Conservation (phyloP, 2,329 filamentous ascomycete species). For the Sporothrix mexicana region DNA sequence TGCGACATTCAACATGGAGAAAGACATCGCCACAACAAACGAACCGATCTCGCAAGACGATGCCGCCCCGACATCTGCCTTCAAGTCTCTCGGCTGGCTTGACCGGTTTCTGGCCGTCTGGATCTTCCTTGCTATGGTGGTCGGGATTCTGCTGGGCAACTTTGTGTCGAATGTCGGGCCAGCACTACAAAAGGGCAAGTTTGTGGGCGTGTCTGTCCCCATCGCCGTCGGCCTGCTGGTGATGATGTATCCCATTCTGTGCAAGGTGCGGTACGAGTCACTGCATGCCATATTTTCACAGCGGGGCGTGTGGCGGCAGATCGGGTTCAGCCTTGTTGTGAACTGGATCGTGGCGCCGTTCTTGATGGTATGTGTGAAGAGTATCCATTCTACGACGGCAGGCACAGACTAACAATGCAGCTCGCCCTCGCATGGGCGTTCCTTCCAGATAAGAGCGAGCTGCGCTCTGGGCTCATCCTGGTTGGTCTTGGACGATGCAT, state of each 20-base stretch:
- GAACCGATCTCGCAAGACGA: no score
- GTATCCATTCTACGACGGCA: not conserved
- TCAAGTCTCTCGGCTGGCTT: constrained; percentile 63
- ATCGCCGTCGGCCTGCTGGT: constrained; percentile 75
- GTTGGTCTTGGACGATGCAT: constrained; percentile 87
- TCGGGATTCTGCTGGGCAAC: constrained; percentile 78
- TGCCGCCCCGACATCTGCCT: constrained; percentile 46
- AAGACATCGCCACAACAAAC: not conserved
- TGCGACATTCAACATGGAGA: not conserved
- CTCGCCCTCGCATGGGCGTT: constrained; percentile 71
- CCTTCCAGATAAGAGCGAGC: constrained; percentile 61
- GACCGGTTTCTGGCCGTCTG: constrained; percentile 71
- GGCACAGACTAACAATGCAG: constrained; percentile 46
- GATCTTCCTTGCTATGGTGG: constrained; percentile 79
- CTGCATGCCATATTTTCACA: constrained; percentile 70
- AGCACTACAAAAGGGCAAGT: constrained; percentile 71
- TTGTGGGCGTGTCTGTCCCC: constrained; percentile 58
- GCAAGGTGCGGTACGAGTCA: constrained; percentile 81
- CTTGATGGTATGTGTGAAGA: constrained; percentile 68
- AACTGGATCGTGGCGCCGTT: constrained; percentile 87
- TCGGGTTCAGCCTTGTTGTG: constrained; percentile 74
- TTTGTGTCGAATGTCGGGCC: constrained; percentile 68
- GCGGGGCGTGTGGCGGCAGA: constrained; percentile 74
- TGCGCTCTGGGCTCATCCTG: constrained; percentile 74
- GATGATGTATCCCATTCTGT: constrained; percentile 95